Conservation (phyloP, 176 grass and related monocot genomes). For the Themeda triandra region DNA sequence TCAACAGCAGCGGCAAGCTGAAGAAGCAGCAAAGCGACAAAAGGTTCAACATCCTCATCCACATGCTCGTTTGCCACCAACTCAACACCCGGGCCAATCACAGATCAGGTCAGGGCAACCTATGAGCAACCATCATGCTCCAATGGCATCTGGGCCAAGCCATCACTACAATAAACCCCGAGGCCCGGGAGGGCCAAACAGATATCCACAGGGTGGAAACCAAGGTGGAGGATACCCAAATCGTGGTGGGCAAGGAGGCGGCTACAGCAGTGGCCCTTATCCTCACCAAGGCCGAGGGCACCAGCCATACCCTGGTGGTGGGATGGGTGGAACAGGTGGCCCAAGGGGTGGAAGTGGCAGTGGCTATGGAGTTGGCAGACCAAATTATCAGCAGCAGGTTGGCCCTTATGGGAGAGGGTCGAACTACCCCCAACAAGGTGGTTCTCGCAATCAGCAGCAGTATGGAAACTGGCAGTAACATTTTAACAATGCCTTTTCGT, state of each 20-base stretch:
- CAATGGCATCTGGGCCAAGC: constrained; percentile 55
- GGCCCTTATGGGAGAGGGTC: constrained; percentile 57
- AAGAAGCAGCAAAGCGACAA: constrained; percentile 77
- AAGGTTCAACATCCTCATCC: constrained; percentile 82
- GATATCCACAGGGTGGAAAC: constrained; percentile 62
- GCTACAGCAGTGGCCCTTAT: constrained; percentile 62
- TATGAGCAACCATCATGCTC: constrained; percentile 40
- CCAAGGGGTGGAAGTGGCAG: constrained; percentile 37
- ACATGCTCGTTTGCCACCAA: constrained; percentile 79
- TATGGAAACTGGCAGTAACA: constrained; percentile 67
- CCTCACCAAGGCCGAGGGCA: constrained; percentile 60
- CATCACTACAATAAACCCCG: constrained; percentile 75
- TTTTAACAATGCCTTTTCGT: not conserved
- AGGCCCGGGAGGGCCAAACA: constrained; percentile 62
- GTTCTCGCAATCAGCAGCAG: constrained; percentile 62
- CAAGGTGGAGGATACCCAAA: constrained; percentile 55
- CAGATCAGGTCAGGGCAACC: constrained; percentile 65
- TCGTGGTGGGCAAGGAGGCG: constrained; percentile 58
- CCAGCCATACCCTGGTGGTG: constrained; percentile 50
- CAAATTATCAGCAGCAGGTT: constrained; percentile 43
- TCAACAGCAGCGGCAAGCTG: constrained; percentile 84
- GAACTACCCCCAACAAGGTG: constrained; percentile 46
- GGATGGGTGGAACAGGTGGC: constrained; percentile 44
- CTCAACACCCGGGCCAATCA: constrained; percentile 66
- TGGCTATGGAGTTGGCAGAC: constrained; percentile 45